A percentile compares a stretch with the other conserved stretches of the same genome.
These are phyloP conservation scores for Backusella luteola DNA, from an alignment of 192 early-diverging fungal species.

Conservation along the genomic window DNA sequence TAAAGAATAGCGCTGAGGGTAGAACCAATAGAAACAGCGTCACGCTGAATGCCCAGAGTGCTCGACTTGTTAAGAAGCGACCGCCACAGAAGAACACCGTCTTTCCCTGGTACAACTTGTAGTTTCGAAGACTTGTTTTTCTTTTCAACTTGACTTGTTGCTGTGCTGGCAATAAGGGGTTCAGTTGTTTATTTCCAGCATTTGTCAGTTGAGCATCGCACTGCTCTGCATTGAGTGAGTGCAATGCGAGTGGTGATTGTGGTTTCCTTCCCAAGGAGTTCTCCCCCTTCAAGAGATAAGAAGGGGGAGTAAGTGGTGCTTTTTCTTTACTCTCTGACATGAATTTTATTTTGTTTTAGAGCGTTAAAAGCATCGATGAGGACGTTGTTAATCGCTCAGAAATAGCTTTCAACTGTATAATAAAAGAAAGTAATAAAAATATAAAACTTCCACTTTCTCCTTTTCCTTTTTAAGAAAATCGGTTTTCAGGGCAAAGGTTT, in stretches of 20 bases:
- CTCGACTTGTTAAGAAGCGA: constrained; percentile 57
- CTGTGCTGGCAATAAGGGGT: neutral
- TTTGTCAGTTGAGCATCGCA: neutral
- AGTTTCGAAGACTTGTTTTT: constrained; percentile 26
- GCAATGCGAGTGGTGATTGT: neutral
- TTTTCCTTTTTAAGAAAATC: constrained; percentile 3
- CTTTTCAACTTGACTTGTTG: neutral
- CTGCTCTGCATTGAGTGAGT: neutral
- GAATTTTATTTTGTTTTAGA: neutral
- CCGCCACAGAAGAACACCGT: constrained; percentile 61
- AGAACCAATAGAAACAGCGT: constrained; percentile 34
- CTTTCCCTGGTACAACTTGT: constrained; percentile 46
- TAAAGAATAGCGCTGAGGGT: constrained; percentile 45
- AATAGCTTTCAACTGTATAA: neutral
- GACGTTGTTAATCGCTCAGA: neutral
- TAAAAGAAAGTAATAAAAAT: neutral
- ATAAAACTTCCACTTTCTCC: neutral
- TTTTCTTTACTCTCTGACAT: constrained; percentile 2
- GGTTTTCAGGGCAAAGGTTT: neutral
- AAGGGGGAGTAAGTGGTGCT: neutral
- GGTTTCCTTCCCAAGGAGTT: neutral
- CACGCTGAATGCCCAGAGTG: constrained; percentile 52
- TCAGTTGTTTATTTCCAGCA: neutral
- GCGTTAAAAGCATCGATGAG: neutral
- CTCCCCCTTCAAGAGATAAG: neutral